Evolutionary conservation across 441 rosid genomes (phyloP).

Genomic region (Daphne laureola): DNA sequence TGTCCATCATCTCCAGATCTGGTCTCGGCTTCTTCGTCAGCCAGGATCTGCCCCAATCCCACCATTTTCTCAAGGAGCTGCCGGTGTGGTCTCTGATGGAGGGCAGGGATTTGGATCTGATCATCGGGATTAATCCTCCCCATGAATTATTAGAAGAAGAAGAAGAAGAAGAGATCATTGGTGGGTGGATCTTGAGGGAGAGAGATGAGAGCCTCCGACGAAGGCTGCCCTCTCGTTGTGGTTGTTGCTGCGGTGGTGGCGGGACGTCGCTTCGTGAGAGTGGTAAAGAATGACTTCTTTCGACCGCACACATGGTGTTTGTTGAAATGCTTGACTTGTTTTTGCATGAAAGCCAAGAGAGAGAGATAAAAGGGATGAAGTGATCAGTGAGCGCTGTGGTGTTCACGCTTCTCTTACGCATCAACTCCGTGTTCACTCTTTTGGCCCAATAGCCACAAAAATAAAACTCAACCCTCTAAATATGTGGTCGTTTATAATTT

Average conservation of each 20-base stretch:
- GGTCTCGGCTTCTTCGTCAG: constrained; percentile 51
- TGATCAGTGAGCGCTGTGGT: too few species aligned
- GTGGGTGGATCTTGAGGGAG: constrained; percentile 44
- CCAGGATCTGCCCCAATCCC: constrained; percentile 86
- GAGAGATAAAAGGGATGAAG: too few species aligned
- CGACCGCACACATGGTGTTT: constrained; percentile 15
- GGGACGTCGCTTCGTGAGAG: constrained; percentile 26
- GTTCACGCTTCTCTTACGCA: too few species aligned
- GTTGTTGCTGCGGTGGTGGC: constrained; percentile 10
- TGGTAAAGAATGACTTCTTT: constrained; percentile 32
- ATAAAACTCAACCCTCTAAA: too few species aligned
- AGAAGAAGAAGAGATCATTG: too few species aligned
- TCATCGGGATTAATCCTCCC: too few species aligned
- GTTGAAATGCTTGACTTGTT: too few species aligned
- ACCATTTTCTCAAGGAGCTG: constrained; percentile 60
- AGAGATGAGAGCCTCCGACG: constrained; percentile 66
- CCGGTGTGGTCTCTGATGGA: constrained; percentile 48
- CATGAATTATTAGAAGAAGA: too few species aligned
- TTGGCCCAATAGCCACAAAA: too few species aligned
- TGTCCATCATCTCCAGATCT: constrained; percentile 57
- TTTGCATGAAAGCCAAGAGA: too few species aligned
- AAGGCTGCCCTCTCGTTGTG: constrained; percentile 15
- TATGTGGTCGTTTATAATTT: too few species aligned
- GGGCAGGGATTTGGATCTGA: constrained; percentile 60
- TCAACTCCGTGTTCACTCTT: too few species aligned